Conservation (phyloP, 495 filamentous ascomycete genomes). For the Lindgomyces ingoldianus region DNA sequence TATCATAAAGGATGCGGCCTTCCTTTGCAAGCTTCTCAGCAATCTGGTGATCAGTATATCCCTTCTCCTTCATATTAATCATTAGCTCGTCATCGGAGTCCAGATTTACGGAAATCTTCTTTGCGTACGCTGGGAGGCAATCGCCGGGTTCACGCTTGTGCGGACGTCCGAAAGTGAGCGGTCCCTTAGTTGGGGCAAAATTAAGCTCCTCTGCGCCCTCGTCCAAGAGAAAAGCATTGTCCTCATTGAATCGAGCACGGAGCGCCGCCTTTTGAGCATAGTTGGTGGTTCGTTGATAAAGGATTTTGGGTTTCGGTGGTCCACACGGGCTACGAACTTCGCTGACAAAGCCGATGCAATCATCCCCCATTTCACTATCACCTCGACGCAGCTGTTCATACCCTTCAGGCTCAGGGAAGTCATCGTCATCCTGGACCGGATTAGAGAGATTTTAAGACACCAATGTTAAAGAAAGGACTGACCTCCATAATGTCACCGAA, state of each 20-base stretch:
- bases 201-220: background rate
- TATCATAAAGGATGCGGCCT: slow-evolving; percentile 39
- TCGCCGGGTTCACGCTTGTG: background rate
- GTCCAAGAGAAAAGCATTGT: background rate
- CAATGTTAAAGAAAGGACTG: too few relatives aligned
- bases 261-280: background rate
- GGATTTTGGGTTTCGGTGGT: background rate
- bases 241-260: background rate
- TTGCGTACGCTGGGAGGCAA: slow-evolving; percentile 18
- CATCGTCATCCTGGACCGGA: too few relatives aligned
- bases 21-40: slow-evolving; percentile 40
- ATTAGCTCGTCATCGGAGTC: slow-evolving; percentile 48
- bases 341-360: too few relatives aligned
- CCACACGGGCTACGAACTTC: background rate
- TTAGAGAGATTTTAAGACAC: too few relatives aligned
- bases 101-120: slow-evolving; percentile 38
- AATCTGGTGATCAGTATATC: slow-evolving; percentile 41
- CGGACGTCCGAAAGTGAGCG: slow-evolving; percentile 8
- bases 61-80: slow-evolving; percentile 42
- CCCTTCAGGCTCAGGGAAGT: too few relatives aligned
- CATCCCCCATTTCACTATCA: too few relatives aligned
- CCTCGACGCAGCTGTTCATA: too few relatives aligned
- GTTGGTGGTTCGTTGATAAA: background rate
- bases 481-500: too few relatives aligned
- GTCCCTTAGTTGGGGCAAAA: slow-evolving; percentile 10